Base-by-base conservation (phyloP, 2,329 filamentous ascomycete species). In the Trichoderma lentiforme region DNA sequence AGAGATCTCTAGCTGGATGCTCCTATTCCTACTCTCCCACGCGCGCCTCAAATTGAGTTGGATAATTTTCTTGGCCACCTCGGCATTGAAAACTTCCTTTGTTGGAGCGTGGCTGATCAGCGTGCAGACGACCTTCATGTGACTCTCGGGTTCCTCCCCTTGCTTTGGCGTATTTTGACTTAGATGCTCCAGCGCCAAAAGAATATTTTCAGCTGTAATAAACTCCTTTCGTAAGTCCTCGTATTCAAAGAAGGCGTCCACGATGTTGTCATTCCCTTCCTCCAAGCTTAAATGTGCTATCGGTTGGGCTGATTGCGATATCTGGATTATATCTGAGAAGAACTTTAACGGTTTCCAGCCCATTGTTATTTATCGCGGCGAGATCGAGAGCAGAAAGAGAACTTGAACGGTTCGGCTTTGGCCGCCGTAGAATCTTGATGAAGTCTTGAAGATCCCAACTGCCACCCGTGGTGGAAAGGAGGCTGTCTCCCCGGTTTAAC, bases 281-380 rank as follows among this genome's bases (percentile, higher is more conserved):
- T n/a, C n/a, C n/a, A n/a, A n/a, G n/a, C n/a, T n/a, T n/a, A n/a
- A n/a, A n/a, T n/a, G n/a, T n/a, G n/a, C n/a, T n/a, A n/a, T n/a
- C 39, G 7, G 39, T n/a, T n/a, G 39, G 18, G 34, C 34, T 36
- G 7, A n/a, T 43, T 43, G 39, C 39, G 1, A 43, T 43, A 1
- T 43, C 0, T 43, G 18, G 6, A n/a, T n/a, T 9, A n/a, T 43
- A 43, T 8, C 3, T 8, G 39, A 43, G 39, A n/a, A 43, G 39
- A 0, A 9, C 9, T n/a, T n/a, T 2, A 2, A 43, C 39, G 6
- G 39, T 43, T 43, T 43, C 39, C 3, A 43, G 3, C 18, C 39
- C 18, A 0, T 3, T n/a, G 3, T 9, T 0, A 43, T 2, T 43
- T 4, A n/a, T 43, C 3, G 39, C 39, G 0, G 39, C 15, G 7